A percentile compares a stretch with the other conserved stretches of the same genome.
Evolutionary conservation across 108 stramenopile species (phyloP).

Genomic region (Skeletonema potamos): DNA sequence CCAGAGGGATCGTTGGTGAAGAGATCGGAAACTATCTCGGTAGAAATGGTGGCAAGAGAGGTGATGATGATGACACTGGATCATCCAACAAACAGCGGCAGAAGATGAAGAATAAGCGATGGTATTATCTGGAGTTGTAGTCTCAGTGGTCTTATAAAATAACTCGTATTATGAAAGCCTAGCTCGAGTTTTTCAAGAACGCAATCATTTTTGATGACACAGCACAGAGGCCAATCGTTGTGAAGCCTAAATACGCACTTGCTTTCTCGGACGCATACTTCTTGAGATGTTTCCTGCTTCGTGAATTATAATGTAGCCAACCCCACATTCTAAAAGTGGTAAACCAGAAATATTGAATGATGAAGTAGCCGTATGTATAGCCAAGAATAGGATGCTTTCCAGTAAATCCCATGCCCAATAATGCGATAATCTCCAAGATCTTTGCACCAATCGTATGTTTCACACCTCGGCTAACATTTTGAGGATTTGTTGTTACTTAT

Average conservation of each 20-base stretch:
- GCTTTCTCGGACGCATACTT: slow-evolving; percentile 17
- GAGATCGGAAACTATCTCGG: slow-evolving; percentile 6
- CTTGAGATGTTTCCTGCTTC: slow-evolving; percentile 45
- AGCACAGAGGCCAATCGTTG: slow-evolving; percentile 41
- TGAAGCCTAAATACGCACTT: slow-evolving; percentile 44
- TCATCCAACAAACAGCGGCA: background rate
- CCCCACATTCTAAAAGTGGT: slow-evolving; percentile 29
- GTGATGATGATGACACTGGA: background rate
- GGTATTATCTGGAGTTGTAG: slow-evolving; percentile 32
- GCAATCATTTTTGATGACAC: too few relatives aligned
- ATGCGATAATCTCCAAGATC: slow-evolving; percentile 20
- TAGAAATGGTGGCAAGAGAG: background rate
- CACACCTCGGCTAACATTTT: slow-evolving; percentile 24
- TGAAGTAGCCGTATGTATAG: slow-evolving; percentile 29
- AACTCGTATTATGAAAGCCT: too few relatives aligned
- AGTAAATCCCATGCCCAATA: slow-evolving; percentile 22
- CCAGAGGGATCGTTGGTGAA: slow-evolving; percentile 31
- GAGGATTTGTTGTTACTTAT: too few relatives aligned
- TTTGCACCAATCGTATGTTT: slow-evolving; percentile 10
- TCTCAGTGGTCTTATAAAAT: background rate
- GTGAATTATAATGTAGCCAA: slow-evolving; percentile 34
- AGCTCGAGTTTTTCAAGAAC: too few relatives aligned
- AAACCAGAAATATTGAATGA: slow-evolving; percentile 17
- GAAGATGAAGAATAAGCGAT: slow-evolving; percentile 10
- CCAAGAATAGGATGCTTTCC: slow-evolving; percentile 10